These are phyloP conservation scores for Neurospora tetrasperma DNA, from an alignment of 495 filamentous ascomycete genomes.

Conservation along the genomic window DNA sequence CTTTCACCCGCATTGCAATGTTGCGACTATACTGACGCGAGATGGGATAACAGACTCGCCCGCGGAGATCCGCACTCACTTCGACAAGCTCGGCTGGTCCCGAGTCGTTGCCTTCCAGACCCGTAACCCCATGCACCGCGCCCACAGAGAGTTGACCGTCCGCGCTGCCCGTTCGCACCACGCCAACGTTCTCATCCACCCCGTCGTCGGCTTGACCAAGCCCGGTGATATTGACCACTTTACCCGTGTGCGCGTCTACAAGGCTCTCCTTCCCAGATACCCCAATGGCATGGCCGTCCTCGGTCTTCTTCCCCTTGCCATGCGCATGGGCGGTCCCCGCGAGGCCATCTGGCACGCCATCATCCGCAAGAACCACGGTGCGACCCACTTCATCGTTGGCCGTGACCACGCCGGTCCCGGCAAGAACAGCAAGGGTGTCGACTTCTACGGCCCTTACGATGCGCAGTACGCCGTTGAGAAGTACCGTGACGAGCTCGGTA, in stretches of 20 bases:
- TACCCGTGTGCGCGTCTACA: constrained; percentile 96
- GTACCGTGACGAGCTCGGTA: constrained; percentile 90
- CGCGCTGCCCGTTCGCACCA: constrained; percentile 89
- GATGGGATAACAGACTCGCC: constrained; percentile 60
- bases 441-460: constrained; percentile 98
- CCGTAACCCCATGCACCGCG: constrained; percentile 96
- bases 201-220: constrained; percentile 95
- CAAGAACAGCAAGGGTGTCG: constrained; percentile 89
- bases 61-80: constrained; percentile 88
- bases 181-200: constrained; percentile 98
- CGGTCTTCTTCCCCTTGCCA: constrained; percentile 87
- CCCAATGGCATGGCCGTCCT: constrained; percentile 99
- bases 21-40: constrained; percentile 3
- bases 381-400: constrained; percentile 98
- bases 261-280: constrained; percentile 92
- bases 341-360: constrained; percentile 99
- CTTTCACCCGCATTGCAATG: neutral
- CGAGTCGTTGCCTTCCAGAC: constrained; percentile 98
- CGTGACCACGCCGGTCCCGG: constrained; percentile 96
- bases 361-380: constrained; percentile 98
- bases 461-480: constrained; percentile 97
- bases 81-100: constrained; percentile 97
- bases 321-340: constrained; percentile 97
- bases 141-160: constrained; percentile 93
- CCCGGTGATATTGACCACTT: constrained; percentile 99